A percentile compares a stretch with the other conserved stretches of the same genome.
These are phyloP conservation scores for Psilocybe mexicana DNA, from an alignment of 1,284 basidiomycete species.

Conservation along the genomic window DNA sequence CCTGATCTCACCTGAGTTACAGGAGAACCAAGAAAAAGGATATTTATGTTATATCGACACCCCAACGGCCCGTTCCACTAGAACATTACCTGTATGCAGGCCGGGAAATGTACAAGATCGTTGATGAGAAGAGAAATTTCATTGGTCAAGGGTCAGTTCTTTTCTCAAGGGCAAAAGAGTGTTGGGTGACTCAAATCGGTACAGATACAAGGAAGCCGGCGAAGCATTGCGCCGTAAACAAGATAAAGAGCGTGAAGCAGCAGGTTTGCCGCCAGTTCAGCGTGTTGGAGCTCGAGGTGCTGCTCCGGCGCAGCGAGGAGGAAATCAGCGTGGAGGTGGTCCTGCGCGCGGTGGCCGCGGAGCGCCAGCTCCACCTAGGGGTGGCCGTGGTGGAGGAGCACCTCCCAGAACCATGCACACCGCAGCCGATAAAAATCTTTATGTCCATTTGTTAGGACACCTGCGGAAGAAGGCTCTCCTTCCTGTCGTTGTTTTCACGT, in stretches of 20 bases:
- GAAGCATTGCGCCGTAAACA: constrained; percentile 92
- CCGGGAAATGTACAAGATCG: constrained; percentile 90
- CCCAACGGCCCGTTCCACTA: constrained; percentile 94
- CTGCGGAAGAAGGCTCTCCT: constrained; percentile 86
- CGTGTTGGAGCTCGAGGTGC: constrained; percentile 80
- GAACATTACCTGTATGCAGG: constrained; percentile 98
- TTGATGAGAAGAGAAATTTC: constrained; percentile 84
- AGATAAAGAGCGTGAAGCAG: constrained; percentile 96
- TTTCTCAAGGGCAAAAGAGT: no score
- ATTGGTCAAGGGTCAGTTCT: constrained; percentile 64
- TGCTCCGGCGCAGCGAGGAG: constrained; percentile 62
- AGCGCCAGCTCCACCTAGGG: constrained; percentile 37
- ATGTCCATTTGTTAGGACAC: constrained; percentile 89
- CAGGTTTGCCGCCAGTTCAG: constrained; percentile 82
- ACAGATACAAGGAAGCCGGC: constrained; percentile 85
- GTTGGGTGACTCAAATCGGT: background rate
- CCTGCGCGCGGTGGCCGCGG: constrained; percentile 51
- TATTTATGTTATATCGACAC: constrained; percentile 98
- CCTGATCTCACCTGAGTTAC: constrained; percentile 10
- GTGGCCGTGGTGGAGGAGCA: constrained; percentile 51
- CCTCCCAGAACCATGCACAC: constrained; percentile 64
- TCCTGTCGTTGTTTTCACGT: constrained; percentile 96
- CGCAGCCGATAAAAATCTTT: constrained; percentile 84
- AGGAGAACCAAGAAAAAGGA: constrained; percentile 99
- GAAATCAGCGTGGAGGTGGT: constrained; percentile 58